phyloP scores from a whole-genome alignment of 495 filamentous ascomycete species.

The Tuber umbilicatum region DNA sequence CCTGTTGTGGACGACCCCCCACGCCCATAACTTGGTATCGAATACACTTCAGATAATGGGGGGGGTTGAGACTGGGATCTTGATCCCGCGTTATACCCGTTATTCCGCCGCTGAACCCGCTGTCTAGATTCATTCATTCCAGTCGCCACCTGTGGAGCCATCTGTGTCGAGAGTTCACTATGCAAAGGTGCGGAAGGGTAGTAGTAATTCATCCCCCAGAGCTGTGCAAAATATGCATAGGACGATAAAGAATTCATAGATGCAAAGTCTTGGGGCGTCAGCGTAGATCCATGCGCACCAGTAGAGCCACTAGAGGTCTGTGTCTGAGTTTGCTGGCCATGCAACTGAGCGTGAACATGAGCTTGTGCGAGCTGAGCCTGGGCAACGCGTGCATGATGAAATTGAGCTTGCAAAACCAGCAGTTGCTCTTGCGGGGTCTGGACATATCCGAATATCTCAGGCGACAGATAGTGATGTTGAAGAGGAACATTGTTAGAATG shows the following conservation, averaged over 20 bases:
- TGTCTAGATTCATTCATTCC: conserved; percentile 26
- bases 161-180: conserved; percentile 31
- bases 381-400: conserved; percentile 61
- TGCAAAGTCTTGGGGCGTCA: conserved; percentile 40
- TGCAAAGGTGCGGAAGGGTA: conserved; percentile 44
- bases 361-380: conserved; percentile 46
- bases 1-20: conserved; percentile 26
- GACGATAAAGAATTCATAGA: conserved; percentile 44
- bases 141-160: conserved; percentile 22
- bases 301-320: conserved; percentile 47
- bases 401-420: conserved; percentile 46
- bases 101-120: conserved; percentile 27
- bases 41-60: conserved; percentile 33
- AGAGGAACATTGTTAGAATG: conserved; percentile 33
- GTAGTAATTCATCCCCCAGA: conserved; percentile 50
- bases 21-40: conserved; percentile 27
- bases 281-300: conserved; percentile 46
- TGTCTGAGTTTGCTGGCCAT: conserved; percentile 47
- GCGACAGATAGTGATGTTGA: conserved; percentile 31
- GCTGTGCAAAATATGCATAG: conserved; percentile 46
- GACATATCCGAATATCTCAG: conserved; percentile 37
- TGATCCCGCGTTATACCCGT: conserved; percentile 26
- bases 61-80: conserved; percentile 41
- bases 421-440: conserved; percentile 35
- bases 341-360: conserved; percentile 54